Base-by-base conservation (phyloP, 495 filamentous ascomycete genomes). In the Rostrohypoxylon terebratum region DNA sequence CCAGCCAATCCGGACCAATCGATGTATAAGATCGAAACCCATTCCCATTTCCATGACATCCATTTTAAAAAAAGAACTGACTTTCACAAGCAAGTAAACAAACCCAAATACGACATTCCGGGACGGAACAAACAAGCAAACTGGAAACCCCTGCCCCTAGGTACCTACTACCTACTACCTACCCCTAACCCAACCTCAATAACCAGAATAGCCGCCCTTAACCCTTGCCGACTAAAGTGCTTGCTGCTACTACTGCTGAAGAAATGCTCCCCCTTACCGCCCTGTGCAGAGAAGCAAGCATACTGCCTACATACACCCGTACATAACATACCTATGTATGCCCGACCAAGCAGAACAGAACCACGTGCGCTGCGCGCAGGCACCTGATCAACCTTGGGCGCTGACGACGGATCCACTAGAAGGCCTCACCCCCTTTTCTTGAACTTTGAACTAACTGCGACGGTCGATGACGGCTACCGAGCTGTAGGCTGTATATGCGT, bases 121-220 rank as follows among this genome's bases (percentile, higher is more conserved):
- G 58, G 57, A 36, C 53, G 47, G 44, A 21, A 33, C 57, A 5
- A 45, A 45, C 13, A 45, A n/a, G n/a, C n/a, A n/a, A n/a, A n/a
- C n/a, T n/a, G n/a, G n/a, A n/a, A 23, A 4, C 40, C 51, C 59
- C 51, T 59, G 38, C 47, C 31, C 44, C 28, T 28, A 28, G 28
- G 28, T 28, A 28, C 28, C 28, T 28, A 4, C 4, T 28, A 28
- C 28, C 28, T 4, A 4, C 4, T 61, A 11, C 28, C 14, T 40
- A 61, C 59, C 59, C 48, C 34, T 55, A 61, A 51, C 42, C 55
- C 40, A 65, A 59, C 51, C 16, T 9, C 48, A 72, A 72, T 72
- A 68, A 68, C 65, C 64, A 68, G 38, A 73, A 68, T 68, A 73
- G 66, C 70, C 70, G 70, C 70, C 65, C 65, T 73, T 73, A 68